Conservation (phyloP, 2,329 filamentous ascomycete species). For the Paradendryphiella salina region DNA sequence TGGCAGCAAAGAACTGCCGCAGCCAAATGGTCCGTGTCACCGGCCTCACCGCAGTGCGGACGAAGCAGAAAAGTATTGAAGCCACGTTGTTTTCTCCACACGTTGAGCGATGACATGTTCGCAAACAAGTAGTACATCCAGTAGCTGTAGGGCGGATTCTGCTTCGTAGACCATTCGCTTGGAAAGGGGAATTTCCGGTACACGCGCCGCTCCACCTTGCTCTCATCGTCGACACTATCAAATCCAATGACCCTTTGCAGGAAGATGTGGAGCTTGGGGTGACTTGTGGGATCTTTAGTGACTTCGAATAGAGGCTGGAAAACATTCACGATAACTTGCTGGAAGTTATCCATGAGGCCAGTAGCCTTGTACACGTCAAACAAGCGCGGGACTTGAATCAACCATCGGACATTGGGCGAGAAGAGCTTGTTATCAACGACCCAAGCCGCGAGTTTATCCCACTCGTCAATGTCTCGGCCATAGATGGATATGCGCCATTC, state of each 20-base stretch:
- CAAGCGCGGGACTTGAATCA: constrained; percentile 90
- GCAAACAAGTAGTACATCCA: constrained; percentile 98
- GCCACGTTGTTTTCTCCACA: constrained; percentile 84
- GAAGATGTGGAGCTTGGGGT: constrained; percentile 93
- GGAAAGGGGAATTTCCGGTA: constrained; percentile 95
- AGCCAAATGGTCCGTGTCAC: constrained; percentile 93
- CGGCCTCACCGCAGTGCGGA: constrained; percentile 94
- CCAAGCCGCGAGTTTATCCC: constrained; percentile 97
- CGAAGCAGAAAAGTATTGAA: constrained; percentile 95
- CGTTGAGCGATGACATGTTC: constrained; percentile 90
- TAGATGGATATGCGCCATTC: constrained; percentile 99
- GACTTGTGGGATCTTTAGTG: constrained; percentile 79
- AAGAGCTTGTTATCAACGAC: constrained; percentile 98
- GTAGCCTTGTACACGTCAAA: constrained; percentile 95
- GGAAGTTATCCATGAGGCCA: constrained; percentile 83
- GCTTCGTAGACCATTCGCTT: constrained; percentile 82
- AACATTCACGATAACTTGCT: constrained; percentile 86
- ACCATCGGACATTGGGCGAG: constrained; percentile 95
- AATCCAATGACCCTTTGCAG: constrained; percentile 94
- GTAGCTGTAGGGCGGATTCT: constrained; percentile 98
- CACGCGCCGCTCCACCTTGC: constrained; percentile 91
- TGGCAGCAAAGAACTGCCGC: constrained; percentile 90
- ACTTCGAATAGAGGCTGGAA: constrained; percentile 95
- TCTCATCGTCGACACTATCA: constrained; percentile 97
- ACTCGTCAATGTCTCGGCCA: constrained; percentile 87